Conservation (phyloP, 2,329 filamentous ascomycete species). For the Chaetomium strumarium region DNA sequence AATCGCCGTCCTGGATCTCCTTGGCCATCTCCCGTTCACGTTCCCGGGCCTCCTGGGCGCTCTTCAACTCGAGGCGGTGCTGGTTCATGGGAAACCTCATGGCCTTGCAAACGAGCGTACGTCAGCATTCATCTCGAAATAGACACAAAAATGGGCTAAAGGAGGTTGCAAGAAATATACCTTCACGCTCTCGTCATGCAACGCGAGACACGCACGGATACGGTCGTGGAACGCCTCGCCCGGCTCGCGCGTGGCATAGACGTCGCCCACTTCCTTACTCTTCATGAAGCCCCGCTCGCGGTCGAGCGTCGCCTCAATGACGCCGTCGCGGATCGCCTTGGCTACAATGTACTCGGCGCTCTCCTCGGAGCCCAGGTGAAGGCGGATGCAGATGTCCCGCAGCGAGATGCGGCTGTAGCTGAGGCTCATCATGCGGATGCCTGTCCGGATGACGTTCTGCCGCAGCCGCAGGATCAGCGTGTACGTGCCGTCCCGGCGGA, state of each 20-base stretch:
- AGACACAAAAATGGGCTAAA: background rate
- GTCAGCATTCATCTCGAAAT: constrained; percentile 1
- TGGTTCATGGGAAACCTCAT: constrained; percentile 99
- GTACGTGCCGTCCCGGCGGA: constrained; percentile 92
- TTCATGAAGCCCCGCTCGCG: constrained; percentile 97
- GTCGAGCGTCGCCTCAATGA: constrained; percentile 91
- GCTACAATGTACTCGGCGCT: constrained; percentile 98
- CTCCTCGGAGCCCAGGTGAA: constrained; percentile 91
- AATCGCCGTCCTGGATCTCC: constrained; percentile 95
- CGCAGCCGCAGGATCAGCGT: constrained; percentile 88
- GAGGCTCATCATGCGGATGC: constrained; percentile 97
- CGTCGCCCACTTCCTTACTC: constrained; percentile 92
- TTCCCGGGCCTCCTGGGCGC: constrained; percentile 95
- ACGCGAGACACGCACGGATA: constrained; percentile 80
- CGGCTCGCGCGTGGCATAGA: constrained; percentile 92
- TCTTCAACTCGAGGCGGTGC: constrained; percentile 93
- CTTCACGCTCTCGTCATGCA: constrained; percentile 98
- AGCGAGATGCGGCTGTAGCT: constrained; percentile 97
- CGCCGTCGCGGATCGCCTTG: constrained; percentile 95
- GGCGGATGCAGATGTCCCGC: constrained; percentile 91
- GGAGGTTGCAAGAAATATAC: constrained; percentile 42
- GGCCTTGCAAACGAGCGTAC: constrained; percentile 53
- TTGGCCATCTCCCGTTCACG: constrained; percentile 95
- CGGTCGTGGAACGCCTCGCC: constrained; percentile 97
- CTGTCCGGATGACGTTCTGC: constrained; percentile 99